Base-by-base conservation (phyloP, 2,329 filamentous ascomycete genomes). In the Phaeophleospora eucalypticola region DNA sequence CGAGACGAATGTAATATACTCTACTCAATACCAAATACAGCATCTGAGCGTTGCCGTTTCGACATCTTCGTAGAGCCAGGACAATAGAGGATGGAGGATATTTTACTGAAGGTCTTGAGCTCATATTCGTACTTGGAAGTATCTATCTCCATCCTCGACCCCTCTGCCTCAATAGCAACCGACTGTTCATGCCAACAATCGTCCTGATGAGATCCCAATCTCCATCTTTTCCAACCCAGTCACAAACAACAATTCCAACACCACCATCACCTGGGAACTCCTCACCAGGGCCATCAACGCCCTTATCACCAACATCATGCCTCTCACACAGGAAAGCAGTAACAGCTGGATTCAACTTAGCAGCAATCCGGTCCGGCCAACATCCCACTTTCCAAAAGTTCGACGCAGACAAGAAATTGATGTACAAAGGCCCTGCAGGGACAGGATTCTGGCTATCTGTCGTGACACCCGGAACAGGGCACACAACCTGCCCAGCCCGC, bases 301-400 rank as follows among this genome's bases (percentile, higher is more conserved):
- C 58, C 41, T 59, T 46, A 18, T 58, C 52, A 24, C 60, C 60
- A 51, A 68, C 52, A 51, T 69, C 69, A 60, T 82, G 78, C 46
- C 69, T 74, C 52, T 69, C 67, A 56, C 79, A 81, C 43, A 84
- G 61, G 65, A 80, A 80, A 51, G 77, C 73, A 35, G 79, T 72
- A n/a, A 77, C 78, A 2, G 84, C 82, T 15, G 90, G 87, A 71
- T 97, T 97, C 40, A 95, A 77, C 71, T 86, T 88, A 16, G 82
- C 84, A 1, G 93, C 91, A 65, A 98, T 88, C 62, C 81, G 84
- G 68, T 95, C 90, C 0, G 93, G 93, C 93, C 93, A 98, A 68
- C 89, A 95, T 45, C 81, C 82, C 1, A 84, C 76, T 56, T 88
- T 90, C 83, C 91, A 97, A 73, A 97, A 97, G 71, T 96, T 96